Conservation (phyloP, 305 asterid species). For the Solanum hybrid region DNA sequence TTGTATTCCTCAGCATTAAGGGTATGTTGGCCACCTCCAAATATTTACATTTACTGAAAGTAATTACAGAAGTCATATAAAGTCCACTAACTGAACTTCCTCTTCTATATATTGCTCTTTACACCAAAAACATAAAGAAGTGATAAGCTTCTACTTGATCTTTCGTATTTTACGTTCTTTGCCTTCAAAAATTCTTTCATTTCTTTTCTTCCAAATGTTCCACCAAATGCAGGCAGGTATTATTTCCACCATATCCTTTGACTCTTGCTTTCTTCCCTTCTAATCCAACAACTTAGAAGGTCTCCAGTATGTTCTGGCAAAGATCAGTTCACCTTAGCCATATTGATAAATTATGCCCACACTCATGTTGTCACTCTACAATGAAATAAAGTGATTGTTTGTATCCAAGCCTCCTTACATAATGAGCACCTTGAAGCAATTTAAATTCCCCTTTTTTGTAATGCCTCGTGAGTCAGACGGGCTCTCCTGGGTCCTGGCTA, state of each 20-base stretch:
- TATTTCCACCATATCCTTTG: not conserved
- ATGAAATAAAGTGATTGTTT: not conserved
- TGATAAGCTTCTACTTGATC: not conserved
- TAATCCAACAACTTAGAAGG: not conserved
- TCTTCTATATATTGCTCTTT: not conserved
- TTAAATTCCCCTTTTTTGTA: not conserved
- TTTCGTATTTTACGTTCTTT: not conserved
- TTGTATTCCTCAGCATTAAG: not conserved
- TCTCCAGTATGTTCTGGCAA: not conserved
- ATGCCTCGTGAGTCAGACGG: not conserved
- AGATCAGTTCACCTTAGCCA: not conserved
- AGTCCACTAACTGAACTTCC: not conserved
- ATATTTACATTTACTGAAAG: not conserved
- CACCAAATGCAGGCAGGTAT: not conserved
- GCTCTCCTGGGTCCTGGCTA: not conserved
- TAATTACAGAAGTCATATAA: not conserved
- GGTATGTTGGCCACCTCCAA: not conserved
- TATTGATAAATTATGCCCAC: not conserved
- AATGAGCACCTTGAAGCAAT: not conserved
- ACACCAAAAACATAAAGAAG: not conserved
- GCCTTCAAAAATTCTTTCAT: not conserved
- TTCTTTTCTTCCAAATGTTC: not conserved
- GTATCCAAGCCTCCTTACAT: not conserved
- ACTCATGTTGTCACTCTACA: not conserved
- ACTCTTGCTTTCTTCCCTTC: not conserved